phyloP scores from a whole-genome alignment of 805 yeast genomes.

The Nakazawaea molendinolei region DNA sequence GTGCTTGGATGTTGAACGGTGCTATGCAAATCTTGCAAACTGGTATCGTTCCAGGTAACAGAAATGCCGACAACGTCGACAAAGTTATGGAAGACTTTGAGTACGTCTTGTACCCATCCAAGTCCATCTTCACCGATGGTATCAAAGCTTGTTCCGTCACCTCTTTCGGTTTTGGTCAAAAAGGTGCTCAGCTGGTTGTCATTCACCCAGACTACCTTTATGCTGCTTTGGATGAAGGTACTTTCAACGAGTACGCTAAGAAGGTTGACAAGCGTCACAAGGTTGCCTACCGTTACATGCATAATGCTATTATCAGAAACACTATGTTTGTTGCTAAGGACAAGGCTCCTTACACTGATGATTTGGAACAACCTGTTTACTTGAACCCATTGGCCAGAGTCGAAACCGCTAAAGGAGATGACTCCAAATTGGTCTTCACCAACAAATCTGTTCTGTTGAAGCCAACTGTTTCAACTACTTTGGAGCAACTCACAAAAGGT shows the following conservation, averaged over 20 bases:
- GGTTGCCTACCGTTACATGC: constrained; percentile 90
- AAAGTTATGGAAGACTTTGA: constrained; percentile 73
- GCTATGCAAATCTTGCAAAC: constrained; percentile 86
- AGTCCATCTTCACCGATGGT: constrained; percentile 91
- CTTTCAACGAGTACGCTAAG: constrained; percentile 63
- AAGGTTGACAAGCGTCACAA: constrained; percentile 80
- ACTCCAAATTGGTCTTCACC: constrained; percentile 35
- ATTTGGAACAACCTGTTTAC: constrained; percentile 84
- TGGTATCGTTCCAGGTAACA: constrained; percentile 97
- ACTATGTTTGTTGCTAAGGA: constrained; percentile 89
- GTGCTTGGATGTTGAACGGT: constrained; percentile 99
- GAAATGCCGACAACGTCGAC: constrained; percentile 97
- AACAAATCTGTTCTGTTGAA: constrained; percentile 43
- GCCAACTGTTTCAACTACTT: constrained; percentile 36
- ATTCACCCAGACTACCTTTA: constrained; percentile 91
- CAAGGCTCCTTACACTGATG: constrained; percentile 86
- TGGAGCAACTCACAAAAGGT: constrained; percentile 59
- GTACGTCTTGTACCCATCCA: constrained; percentile 89
- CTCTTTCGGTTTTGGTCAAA: constrained; percentile 99
- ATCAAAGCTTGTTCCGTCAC: constrained; percentile 95
- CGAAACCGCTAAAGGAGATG: constrained; percentile 26
- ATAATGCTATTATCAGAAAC: constrained; percentile 87
- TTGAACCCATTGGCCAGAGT: constrained; percentile 93
- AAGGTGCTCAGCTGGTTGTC: constrained; percentile 94
- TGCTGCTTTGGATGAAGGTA: constrained; percentile 67